A percentile compares a stretch with the other conserved stretches of the same genome.
phyloP scores from a whole-genome alignment of 2,329 filamentous ascomycete species.

The Sporothrix luriei region DNA sequence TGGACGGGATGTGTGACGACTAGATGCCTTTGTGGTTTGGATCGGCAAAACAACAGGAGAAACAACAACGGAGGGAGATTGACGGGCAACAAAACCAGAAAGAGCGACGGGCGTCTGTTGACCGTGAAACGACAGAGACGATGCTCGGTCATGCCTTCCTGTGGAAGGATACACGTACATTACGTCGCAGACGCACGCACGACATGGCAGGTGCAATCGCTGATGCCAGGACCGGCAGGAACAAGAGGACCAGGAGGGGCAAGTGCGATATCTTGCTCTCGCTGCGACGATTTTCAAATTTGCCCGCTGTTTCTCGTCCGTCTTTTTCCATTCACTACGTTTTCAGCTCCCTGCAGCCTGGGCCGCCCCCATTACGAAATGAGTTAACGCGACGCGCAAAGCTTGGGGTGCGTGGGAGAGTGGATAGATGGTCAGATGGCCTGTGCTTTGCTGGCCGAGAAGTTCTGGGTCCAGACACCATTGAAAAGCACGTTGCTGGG shows the following conservation, averaged over 20 bases:
- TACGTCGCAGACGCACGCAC: neutral
- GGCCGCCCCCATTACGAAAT: neutral
- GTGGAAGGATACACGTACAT: too few relatives aligned
- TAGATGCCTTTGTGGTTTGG: slow-evolving; percentile 10
- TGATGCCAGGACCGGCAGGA: neutral
- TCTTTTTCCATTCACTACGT: neutral
- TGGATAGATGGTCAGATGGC: neutral
- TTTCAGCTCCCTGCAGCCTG: slow-evolving; percentile 32
- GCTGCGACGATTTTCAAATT: neutral
- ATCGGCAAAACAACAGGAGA: slow-evolving; percentile 11
- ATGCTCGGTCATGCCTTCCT: slow-evolving; percentile 18
- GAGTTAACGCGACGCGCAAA: slow-evolving; percentile 12
- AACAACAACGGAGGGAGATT: neutral
- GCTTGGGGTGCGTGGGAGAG: neutral
- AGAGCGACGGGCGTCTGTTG: neutral
- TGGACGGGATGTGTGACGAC: neutral
- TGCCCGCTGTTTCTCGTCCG: neutral
- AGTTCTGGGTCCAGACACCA: neutral
- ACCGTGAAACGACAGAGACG: neutral
- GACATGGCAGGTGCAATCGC: slow-evolving; percentile 30
- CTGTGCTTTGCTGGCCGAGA: neutral
- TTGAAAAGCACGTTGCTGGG: slow-evolving; percentile 10
- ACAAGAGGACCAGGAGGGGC: neutral
- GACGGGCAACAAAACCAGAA: neutral
- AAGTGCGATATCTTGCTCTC: neutral